These are phyloP conservation scores for Puccinellia tenuiflora DNA, from an alignment of 176 grass and related monocot species.

Conservation along the genomic window DNA sequence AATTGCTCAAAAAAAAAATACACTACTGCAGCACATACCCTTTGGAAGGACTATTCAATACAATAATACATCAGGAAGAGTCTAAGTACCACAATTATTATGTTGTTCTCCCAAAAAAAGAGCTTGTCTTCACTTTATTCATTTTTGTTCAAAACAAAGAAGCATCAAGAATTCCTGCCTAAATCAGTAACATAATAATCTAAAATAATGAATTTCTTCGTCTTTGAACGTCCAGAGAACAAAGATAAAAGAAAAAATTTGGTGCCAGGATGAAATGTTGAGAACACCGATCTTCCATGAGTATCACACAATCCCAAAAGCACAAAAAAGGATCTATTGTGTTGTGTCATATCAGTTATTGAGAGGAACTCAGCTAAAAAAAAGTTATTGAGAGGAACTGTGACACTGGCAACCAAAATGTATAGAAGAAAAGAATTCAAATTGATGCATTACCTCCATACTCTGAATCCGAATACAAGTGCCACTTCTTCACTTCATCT, in stretches of 20 bases:
- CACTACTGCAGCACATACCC: not conserved
- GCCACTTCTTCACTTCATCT: conserved; percentile 88
- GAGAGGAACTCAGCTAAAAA: not conserved
- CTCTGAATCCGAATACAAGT: conserved; percentile 85
- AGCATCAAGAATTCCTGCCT: not conserved
- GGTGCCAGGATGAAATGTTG: not conserved
- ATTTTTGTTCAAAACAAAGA: not conserved
- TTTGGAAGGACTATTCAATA: not conserved
- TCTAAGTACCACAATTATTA: not conserved
- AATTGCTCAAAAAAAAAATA: no score
- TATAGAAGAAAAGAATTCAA: not conserved
- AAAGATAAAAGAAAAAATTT: not conserved
- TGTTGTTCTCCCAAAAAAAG: not conserved
- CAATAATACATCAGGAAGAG: conserved; percentile 8
- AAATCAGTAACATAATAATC: not conserved
- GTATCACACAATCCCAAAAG: not conserved
- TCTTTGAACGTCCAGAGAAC: not conserved
- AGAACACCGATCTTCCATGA: not conserved
- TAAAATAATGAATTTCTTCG: not conserved
- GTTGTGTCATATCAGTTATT: not conserved
- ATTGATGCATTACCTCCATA: conserved; percentile 62
- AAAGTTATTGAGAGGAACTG: not conserved
- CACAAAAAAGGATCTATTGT: not conserved
- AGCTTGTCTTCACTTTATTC: not conserved
- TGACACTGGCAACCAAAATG: not conserved